phyloP scores from a whole-genome alignment of 345 rosid species.

The Trapa bicornis region DNA sequence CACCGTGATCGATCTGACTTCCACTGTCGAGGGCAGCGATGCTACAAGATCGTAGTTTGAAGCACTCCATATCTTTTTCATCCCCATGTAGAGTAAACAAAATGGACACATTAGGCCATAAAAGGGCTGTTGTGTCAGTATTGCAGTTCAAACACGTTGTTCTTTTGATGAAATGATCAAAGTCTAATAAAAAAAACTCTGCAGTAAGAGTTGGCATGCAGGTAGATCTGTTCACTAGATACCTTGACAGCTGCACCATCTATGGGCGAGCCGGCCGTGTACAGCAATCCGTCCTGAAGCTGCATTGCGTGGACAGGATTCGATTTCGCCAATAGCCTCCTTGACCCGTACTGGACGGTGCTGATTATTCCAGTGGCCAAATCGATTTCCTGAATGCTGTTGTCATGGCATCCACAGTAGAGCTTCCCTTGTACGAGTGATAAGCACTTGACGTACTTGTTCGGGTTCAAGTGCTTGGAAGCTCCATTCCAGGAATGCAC shows the following conservation, averaged over 20 bases:
- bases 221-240: background rate
- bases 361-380: constrained; percentile 48
- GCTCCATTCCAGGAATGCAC: constrained; percentile 55
- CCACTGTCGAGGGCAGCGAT: constrained; percentile 25
- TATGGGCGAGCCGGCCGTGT: constrained; percentile 39
- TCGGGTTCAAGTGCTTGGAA: constrained; percentile 35
- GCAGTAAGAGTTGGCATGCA: background rate
- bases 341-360: constrained; percentile 42
- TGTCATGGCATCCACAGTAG: constrained; percentile 64
- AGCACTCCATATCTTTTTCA: constrained; percentile 42
- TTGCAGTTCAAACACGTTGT: background rate
- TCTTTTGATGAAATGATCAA: too few relatives aligned
- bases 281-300: constrained; percentile 34
- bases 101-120: background rate
- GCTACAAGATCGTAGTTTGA: constrained; percentile 34
- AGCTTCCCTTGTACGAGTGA: constrained; percentile 41
- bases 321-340: constrained; percentile 48
- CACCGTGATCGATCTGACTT: constrained; percentile 36
- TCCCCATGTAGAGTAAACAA: constrained; percentile 2
- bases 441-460: constrained; percentile 38
- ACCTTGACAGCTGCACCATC: constrained; percentile 61
- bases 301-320: constrained; percentile 41
- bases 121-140: background rate
- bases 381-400: constrained; percentile 66
- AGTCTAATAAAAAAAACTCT: too few relatives aligned